These are phyloP conservation scores for Penicillium digitatum DNA, from an alignment of 2,329 filamentous ascomycete species.

Conservation along the genomic window DNA sequence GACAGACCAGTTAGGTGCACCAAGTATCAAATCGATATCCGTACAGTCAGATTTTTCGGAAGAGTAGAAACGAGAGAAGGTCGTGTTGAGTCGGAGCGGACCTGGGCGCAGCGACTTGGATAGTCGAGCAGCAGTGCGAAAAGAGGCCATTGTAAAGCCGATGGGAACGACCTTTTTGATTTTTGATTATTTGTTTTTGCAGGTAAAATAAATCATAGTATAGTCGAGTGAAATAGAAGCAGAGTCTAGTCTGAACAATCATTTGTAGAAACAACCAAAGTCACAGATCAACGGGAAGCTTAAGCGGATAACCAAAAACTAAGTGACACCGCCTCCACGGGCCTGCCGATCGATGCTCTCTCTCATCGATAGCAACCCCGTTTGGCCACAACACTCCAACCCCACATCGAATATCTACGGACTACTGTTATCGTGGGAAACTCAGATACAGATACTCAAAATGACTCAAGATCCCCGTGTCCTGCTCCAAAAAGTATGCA, in stretches of 20 bases:
- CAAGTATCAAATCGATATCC: constrained; percentile 52
- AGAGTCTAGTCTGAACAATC: not conserved
- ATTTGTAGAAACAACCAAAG: not conserved
- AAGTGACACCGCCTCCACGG: constrained; percentile 23
- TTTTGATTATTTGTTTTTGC: no score
- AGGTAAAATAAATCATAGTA: not conserved
- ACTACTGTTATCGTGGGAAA: constrained; percentile 2
- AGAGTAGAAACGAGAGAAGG: constrained; percentile 22
- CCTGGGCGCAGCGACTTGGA: constrained; percentile 7
- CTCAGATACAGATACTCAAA: constrained; percentile 18
- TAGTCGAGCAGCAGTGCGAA: constrained; percentile 19
- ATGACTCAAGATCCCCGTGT: constrained; percentile 77
- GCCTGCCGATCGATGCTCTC: constrained; percentile 23
- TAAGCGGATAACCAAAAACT: constrained; percentile 11
- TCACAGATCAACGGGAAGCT: constrained; percentile 1
- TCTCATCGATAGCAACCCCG: constrained; percentile 14
- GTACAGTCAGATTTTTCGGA: constrained; percentile 18
- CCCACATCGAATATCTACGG: constrained; percentile 9
- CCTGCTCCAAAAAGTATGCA: constrained; percentile 71
- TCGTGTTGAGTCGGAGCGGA: constrained; percentile 1
- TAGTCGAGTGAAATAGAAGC: not conserved
- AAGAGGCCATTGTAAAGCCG: constrained; percentile 8
- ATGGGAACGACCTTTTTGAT: no score
- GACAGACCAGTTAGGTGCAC: constrained; percentile 78
- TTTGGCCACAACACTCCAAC: constrained; percentile 18